Evolutionary conservation across 768 basidiomycete genomes (phyloP).

Genomic region (Amanita muscaria): DNA sequence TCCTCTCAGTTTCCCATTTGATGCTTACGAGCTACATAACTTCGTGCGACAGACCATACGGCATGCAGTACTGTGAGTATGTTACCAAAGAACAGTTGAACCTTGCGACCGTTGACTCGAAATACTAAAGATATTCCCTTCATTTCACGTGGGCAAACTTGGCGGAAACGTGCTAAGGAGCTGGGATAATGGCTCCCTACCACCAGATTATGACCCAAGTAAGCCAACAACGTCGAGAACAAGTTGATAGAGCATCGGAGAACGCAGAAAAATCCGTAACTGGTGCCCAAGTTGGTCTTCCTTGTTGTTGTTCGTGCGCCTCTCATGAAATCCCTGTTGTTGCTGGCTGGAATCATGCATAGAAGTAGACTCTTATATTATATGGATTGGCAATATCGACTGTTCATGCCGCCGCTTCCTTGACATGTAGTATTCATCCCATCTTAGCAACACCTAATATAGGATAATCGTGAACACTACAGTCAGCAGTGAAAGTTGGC

Average conservation of each 20-base stretch:
- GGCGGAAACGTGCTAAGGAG: conserved; percentile 70
- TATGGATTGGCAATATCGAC: too few relatives aligned
- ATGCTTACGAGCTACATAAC: conserved; percentile 44
- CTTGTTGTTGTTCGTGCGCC: too few relatives aligned
- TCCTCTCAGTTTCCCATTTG: conserved; percentile 14
- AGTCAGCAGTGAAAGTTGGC: too few relatives aligned
- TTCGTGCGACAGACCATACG: conserved; percentile 69
- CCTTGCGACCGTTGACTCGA: conserved; percentile 83
- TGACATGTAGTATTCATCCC: too few relatives aligned
- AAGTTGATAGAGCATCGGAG: conserved; percentile 20
- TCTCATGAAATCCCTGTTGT: too few relatives aligned
- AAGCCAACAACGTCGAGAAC: conserved; percentile 30
- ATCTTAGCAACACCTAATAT: too few relatives aligned
- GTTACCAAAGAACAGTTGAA: conserved; percentile 98
- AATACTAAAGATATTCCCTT: conserved; percentile 82
- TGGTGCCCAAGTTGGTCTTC: too few relatives aligned
- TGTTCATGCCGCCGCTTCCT: too few relatives aligned
- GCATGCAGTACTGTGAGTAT: conserved; percentile 94
- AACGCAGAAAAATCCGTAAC: too few relatives aligned
- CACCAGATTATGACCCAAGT: conserved; percentile 36
- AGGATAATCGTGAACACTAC: too few relatives aligned
- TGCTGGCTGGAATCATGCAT: too few relatives aligned
- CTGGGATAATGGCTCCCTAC: conserved; percentile 76
- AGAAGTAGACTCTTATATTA: too few relatives aligned
- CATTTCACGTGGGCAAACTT: conserved; percentile 66